Percentiles rank a stretch among this genome's conserved stretches.
These are phyloP conservation scores for Citrus unshiu DNA, from an alignment of 345 rosid genomes.

Conservation along the genomic window DNA sequence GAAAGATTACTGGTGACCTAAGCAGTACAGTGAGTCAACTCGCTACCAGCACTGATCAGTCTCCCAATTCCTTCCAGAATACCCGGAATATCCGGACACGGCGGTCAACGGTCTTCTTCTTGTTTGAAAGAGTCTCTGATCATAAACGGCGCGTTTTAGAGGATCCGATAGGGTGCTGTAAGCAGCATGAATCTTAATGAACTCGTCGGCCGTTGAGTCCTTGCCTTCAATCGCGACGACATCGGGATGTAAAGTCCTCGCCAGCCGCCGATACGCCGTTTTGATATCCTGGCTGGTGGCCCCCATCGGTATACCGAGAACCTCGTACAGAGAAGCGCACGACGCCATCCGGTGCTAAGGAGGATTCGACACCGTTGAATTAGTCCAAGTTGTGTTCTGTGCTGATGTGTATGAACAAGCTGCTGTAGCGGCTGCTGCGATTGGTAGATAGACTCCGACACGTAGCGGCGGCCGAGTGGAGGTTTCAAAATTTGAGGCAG, in stretches of 20 bases:
- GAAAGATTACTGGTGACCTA: not conserved
- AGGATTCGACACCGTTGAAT: conserved; percentile 21
- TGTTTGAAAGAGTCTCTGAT: conserved; percentile 39
- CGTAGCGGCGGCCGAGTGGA: conserved; percentile 6
- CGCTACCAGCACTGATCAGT: conserved; percentile 95
- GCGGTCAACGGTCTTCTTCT: conserved; percentile 52
- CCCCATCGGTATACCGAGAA: conserved; percentile 54
- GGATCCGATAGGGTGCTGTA: conserved; percentile 88
- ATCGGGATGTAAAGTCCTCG: conserved; percentile 78
- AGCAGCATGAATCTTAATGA: conserved; percentile 78
- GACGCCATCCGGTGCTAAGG: conserved; percentile 18
- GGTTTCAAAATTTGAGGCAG: conserved; percentile 2
- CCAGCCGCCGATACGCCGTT: conserved; percentile 71
- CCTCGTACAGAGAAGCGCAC: conserved; percentile 53
- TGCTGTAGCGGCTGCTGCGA: conserved; percentile 6
- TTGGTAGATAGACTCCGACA: conserved; percentile 10
- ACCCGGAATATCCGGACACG: conserved; percentile 32
- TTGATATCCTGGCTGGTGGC: conserved; percentile 78
- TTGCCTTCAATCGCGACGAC: conserved; percentile 45
- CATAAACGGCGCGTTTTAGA: conserved; percentile 75
- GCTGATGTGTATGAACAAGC: conserved; percentile 12
- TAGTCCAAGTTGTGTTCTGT: conserved; percentile 2
- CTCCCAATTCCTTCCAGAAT: conserved; percentile 75
- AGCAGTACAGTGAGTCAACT: not conserved
- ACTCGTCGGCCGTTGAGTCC: conserved; percentile 54